Percentiles rank a stretch among this genome's conserved stretches.
phyloP scores from a whole-genome alignment of 129 eudicot genomes.

The Deinandra increscens region DNA sequence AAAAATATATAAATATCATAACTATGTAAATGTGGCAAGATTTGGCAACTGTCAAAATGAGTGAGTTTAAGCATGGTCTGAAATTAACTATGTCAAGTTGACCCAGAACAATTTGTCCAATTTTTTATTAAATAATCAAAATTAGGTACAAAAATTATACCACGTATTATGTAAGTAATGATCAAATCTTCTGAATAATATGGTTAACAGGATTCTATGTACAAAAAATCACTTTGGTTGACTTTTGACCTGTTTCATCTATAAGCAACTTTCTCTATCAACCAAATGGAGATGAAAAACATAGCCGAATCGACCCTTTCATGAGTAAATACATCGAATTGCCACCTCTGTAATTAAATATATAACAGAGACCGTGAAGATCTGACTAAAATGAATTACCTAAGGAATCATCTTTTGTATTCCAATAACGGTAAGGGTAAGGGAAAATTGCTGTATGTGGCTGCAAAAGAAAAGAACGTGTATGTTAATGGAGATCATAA shows the following conservation, averaged over 20 bases:
- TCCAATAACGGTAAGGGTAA: constrained; percentile 36
- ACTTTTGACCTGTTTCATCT: not conserved
- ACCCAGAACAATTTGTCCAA: not conserved
- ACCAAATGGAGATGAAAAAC: not conserved
- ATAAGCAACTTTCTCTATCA: not conserved
- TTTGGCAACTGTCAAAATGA: not conserved
- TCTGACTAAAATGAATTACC: constrained; percentile 36
- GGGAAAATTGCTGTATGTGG: constrained; percentile 74
- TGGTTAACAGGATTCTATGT: not conserved
- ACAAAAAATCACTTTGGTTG: not conserved
- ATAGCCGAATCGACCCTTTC: not conserved
- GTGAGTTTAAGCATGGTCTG: not conserved
- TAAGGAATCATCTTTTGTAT: constrained; percentile 50
- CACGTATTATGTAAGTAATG: not conserved
- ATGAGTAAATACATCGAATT: not conserved
- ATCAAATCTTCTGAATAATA: not conserved
- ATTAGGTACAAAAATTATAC: not conserved
- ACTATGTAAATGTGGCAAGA: constrained; percentile 5
- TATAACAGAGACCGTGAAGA: not conserved
- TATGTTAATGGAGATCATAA: not conserved
- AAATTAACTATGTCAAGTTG: not conserved
- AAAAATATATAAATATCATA: not conserved
- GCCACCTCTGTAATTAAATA: not conserved
- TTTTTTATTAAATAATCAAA: not conserved
- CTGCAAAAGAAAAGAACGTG: constrained; percentile 31